Conservation (phyloP, 495 filamentous ascomycete genomes). For the Penicillium nucicola region DNA sequence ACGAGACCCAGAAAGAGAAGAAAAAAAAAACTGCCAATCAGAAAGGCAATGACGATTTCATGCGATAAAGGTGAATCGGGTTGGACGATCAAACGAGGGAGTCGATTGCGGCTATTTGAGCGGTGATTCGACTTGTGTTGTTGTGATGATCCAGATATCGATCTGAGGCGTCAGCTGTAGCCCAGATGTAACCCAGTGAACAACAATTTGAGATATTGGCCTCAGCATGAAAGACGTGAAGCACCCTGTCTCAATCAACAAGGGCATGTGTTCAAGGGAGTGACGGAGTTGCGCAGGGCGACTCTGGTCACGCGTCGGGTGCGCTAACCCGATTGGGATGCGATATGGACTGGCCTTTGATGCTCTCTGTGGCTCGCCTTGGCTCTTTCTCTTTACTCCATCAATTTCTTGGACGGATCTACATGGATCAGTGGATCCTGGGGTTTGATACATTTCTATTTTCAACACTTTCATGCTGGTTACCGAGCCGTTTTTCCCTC, state of each 20-base stretch:
- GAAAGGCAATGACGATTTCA: constrained; percentile 3
- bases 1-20: constrained; percentile 10
- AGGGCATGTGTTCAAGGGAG: constrained; percentile 31
- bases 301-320: constrained; percentile 44
- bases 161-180: too few species aligned
- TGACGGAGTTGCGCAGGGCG: constrained; percentile 30
- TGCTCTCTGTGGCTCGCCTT: too few species aligned
- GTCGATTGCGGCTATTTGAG: constrained; percentile 2
- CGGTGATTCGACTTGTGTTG: not conserved
- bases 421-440: not conserved
- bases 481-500: not conserved
- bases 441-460: not conserved
- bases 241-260: constrained; percentile 17
- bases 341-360: not conserved
- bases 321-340: constrained; percentile 34
- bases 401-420: not conserved
- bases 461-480: not conserved
- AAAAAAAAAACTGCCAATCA: constrained; percentile 7
- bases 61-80: constrained; percentile 1
- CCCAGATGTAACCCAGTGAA: too few species aligned
- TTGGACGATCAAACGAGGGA: not conserved
- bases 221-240: not conserved
- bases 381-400: not conserved
- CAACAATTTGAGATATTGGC: not conserved
- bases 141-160: not conserved